phyloP scores from a whole-genome alignment of 164 flowering plant genomes.

The Stephania japonica region DNA sequence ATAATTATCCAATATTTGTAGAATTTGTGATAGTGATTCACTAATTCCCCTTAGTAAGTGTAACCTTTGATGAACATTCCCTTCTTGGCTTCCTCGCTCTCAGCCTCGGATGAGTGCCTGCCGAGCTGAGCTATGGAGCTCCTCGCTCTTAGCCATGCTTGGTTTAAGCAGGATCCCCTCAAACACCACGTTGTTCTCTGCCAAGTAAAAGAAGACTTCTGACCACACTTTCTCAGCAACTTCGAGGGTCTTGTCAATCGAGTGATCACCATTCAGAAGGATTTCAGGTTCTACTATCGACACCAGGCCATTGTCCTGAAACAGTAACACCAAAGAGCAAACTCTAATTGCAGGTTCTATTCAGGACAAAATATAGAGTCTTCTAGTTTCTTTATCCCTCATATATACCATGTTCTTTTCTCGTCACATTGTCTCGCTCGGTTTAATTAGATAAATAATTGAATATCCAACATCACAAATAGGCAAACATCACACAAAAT shows the following conservation, averaged over 20 bases:
- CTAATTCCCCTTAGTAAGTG: conserved; percentile 54
- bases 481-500: too few species aligned
- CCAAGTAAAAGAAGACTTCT: conserved; percentile 73
- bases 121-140: conserved; percentile 84
- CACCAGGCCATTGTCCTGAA: conserved; percentile 76
- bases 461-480: too few species aligned
- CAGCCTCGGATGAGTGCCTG: conserved; percentile 67
- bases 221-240: conserved; percentile 83
- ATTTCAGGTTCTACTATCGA: conserved; percentile 90
- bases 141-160: too few species aligned
- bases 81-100: conserved; percentile 67
- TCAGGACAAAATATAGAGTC: too few species aligned
- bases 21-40: background rate
- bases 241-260: conserved; percentile 71
- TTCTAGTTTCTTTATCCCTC: too few species aligned
- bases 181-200: conserved; percentile 66
- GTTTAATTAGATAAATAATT: too few species aligned
- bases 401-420: too few species aligned
- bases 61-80: conserved; percentile 88
- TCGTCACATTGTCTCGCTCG: too few species aligned
- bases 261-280: conserved; percentile 80
- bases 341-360: too few species aligned
- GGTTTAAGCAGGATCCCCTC: conserved; percentile 81
- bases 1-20: background rate
- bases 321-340: background rate